Evolutionary conservation across 164 flowering plant species (phyloP), one percentile per base, ranked within the genome.

Genomic region (Euptelea pleiosperma): DNA sequence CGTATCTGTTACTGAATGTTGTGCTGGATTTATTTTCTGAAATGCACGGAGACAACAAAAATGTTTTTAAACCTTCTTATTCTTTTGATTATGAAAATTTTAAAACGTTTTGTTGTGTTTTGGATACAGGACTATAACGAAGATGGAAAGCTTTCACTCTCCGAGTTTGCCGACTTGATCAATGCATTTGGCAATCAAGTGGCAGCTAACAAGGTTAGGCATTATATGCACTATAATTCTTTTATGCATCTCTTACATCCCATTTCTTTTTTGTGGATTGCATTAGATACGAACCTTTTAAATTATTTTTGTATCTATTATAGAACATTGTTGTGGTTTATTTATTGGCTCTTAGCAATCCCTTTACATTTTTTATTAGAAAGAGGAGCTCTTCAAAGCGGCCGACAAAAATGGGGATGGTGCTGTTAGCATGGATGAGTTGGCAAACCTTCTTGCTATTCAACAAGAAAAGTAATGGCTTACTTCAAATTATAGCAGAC

Each of bases 361-460:
- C 12, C 25, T 63, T 53, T 71, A 7, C 34, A 33, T 69, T 61
- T 60, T 61, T 65, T 73, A 9, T 48, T 67, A 93, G 98, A 93
- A 82, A 86, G 85, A 86, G 67, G 97, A 86, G 65, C 87, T 93
- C 58, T 93, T 93, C 64, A 74, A 77, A 73, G 80, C 79, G 6
- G 98, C 92, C 61, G 98, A 89, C 74, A 61, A 54, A 62, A 83
- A 89, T 67, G 81, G 79, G 65, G 92, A 93, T 79, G 96, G 91
- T 57, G 79, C 69, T 68, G 98, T 93, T 43, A 84, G 89, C 82
- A 66, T 87, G 64, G 98, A 93, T 71, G 98, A 93, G 75, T 75
- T 93, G 80, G 90, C 92, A 61, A 65, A 51, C 16, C 94, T 87
- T 73, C 86, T 93, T 56, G 82, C 96, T 42, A 36, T 68, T 65